Evolutionary conservation across 192 early-diverging fungal genomes (phyloP).

Genomic region (Irineochytrium annulatum): DNA sequence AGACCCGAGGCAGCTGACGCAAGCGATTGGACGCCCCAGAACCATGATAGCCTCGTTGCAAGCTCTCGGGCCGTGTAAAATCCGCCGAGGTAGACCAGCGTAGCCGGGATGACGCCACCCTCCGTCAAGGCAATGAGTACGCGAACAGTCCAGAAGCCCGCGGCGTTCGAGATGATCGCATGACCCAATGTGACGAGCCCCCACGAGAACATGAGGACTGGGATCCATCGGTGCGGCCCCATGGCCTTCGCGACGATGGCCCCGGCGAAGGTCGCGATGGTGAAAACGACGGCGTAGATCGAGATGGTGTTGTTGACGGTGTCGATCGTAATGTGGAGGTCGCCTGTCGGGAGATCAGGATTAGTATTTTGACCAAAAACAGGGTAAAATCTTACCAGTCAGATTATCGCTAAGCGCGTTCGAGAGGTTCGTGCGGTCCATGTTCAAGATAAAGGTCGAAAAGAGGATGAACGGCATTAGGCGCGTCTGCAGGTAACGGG

Average conservation of each 20-base stretch:
- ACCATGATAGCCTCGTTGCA: constrained; percentile 12
- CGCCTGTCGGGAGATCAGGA: too few species aligned
- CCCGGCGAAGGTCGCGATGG: constrained; percentile 15
- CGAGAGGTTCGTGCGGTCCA: constrained; percentile 22
- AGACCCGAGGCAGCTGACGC: constrained; percentile 52
- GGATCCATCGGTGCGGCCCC: constrained; percentile 17
- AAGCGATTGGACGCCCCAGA: constrained; percentile 26
- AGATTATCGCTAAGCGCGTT: constrained; percentile 12
- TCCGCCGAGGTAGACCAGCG: constrained; percentile 18
- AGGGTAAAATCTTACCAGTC: too few species aligned
- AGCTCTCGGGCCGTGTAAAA: constrained; percentile 20
- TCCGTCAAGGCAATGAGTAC: constrained; percentile 18
- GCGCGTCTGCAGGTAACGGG: too few species aligned
- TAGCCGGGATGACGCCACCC: constrained; percentile 23
- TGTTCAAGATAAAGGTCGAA: constrained; percentile 20
- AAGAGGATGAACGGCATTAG: constrained; percentile 22
- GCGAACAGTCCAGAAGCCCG: constrained; percentile 11
- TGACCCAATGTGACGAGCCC: not conserved
- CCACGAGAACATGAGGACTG: constrained; percentile 20
- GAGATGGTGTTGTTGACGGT: constrained; percentile 11
- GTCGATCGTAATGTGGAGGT: constrained; percentile 1
- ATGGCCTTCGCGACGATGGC: constrained; percentile 12
- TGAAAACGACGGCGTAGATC: constrained; percentile 10
- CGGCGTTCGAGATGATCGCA: not conserved
- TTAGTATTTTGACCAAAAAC: too few species aligned